Evolutionary conservation across 2,329 filamentous ascomycete genomes (phyloP).

Genomic region (Pseudocercospora fijiensis): DNA sequence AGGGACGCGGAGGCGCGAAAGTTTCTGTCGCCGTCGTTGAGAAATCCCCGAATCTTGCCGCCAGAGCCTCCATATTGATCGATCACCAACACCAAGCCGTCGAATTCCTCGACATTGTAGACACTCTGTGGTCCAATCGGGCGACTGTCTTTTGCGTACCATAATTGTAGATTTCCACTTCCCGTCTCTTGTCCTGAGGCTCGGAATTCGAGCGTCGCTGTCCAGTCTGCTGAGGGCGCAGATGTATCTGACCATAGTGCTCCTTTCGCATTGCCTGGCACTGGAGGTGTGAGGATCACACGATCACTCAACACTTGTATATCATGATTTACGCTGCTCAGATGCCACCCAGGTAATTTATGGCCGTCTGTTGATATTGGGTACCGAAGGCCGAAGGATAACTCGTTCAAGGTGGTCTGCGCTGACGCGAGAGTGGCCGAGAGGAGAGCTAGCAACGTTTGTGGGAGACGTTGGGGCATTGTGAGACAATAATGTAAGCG

Average conservation of each 20-base stretch:
- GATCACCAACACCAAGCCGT: slow-evolving; percentile 83
- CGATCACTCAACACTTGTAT: slow-evolving; percentile 77
- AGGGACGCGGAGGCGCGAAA: slow-evolving; percentile 74
- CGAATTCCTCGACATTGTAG: slow-evolving; percentile 81
- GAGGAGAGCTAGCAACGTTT: slow-evolving; percentile 24
- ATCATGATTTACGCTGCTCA: slow-evolving; percentile 56
- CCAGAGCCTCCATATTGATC: slow-evolving; percentile 77
- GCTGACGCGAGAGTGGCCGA: slow-evolving; percentile 30
- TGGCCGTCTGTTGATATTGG: slow-evolving; percentile 65
- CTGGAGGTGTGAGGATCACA: slow-evolving; percentile 84
- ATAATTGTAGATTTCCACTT: slow-evolving; percentile 87
- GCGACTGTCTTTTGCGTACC: slow-evolving; percentile 71
- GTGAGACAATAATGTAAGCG: not conserved
- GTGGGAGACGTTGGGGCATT: slow-evolving; percentile 7
- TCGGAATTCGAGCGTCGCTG: slow-evolving; percentile 81
- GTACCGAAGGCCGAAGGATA: slow-evolving; percentile 72
- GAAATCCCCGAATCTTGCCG: slow-evolving; percentile 84
- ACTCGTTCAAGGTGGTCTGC: slow-evolving; percentile 31
- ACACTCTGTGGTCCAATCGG: slow-evolving; percentile 71
- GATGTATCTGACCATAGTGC: slow-evolving; percentile 73
- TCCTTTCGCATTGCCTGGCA: slow-evolving; percentile 80
- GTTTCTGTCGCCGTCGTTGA: slow-evolving; percentile 85
- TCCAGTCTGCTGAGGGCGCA: slow-evolving; percentile 63
- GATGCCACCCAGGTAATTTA: slow-evolving; percentile 56
- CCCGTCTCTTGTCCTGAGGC: slow-evolving; percentile 81